Conservation (phyloP, 1,284 basidiomycete species). For the Moesziomyces sp. region DNA sequence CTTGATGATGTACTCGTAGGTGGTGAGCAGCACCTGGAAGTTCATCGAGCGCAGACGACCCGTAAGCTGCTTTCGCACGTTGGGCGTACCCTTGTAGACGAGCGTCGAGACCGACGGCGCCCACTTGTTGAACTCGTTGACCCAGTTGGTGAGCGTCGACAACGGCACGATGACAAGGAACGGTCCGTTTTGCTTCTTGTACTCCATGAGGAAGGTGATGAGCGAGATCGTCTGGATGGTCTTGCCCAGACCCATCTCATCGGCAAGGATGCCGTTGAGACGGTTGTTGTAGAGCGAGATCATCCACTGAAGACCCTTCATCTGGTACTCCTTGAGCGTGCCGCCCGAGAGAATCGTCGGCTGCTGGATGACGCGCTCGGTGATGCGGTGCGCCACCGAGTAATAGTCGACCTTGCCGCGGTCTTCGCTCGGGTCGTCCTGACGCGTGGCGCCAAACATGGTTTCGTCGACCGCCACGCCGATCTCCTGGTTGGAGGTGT, state of each 20-base stretch:
- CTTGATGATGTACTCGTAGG: constrained; percentile 68
- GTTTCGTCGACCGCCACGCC: constrained; percentile 78
- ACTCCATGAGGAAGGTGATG: constrained; percentile 68
- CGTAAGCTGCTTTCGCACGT: constrained; percentile 62
- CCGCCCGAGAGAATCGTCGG: constrained; percentile 79
- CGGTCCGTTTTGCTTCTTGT: constrained; percentile 66
- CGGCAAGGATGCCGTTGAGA: constrained; percentile 67
- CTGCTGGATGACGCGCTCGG: constrained; percentile 87
- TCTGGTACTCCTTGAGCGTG: constrained; percentile 67
- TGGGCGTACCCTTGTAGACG: constrained; percentile 67
- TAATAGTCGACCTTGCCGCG: constrained; percentile 89
- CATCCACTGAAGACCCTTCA: constrained; percentile 68
- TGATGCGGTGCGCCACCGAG: constrained; percentile 91
- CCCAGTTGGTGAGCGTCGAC: constrained; percentile 67
- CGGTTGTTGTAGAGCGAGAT: constrained; percentile 68
- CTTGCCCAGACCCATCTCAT: constrained; percentile 68
- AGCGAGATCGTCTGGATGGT: constrained; percentile 68
- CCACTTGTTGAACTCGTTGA: constrained; percentile 68
- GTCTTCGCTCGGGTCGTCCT: constrained; percentile 74
- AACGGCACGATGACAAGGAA: constrained; percentile 68
- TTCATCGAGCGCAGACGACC: constrained; percentile 59
- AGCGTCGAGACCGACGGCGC: constrained; percentile 64
- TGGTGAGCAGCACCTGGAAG: constrained; percentile 67
- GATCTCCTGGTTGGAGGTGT: constrained; percentile 58
- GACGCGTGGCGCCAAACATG: constrained; percentile 85